Conservation (phyloP, 305 asterid genomes). For the Striga hermonthica region DNA sequence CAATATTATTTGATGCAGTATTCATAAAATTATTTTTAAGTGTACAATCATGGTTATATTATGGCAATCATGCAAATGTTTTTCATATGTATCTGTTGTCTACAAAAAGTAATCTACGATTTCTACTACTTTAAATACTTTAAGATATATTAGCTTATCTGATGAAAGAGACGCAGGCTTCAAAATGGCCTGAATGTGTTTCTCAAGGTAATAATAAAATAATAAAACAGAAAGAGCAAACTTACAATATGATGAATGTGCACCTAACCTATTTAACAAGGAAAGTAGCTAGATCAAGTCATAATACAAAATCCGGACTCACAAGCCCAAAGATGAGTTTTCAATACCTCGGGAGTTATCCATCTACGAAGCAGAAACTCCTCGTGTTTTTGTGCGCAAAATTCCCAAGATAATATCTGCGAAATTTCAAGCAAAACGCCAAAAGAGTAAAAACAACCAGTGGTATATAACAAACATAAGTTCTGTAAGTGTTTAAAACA, state of each 20-base stretch:
- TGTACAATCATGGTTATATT: too few relatives aligned
- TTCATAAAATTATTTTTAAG: too few relatives aligned
- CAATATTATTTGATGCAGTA: too few relatives aligned
- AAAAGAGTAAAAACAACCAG: neutral
- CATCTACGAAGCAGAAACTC: conserved; percentile 41
- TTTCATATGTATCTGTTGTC: neutral
- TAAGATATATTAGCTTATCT: too few relatives aligned
- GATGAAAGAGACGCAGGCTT: too few relatives aligned
- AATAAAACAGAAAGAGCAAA: neutral
- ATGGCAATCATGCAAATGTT: neutral
- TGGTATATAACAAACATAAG: neutral
- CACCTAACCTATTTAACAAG: neutral
- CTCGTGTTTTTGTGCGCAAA: conserved; percentile 53
- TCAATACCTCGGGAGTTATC: conserved; percentile 54
- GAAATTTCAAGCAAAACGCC: conserved; percentile 26
- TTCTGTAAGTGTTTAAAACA: neutral
- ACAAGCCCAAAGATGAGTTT: neutral
- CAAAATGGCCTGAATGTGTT: neutral
- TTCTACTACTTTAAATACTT: too few relatives aligned
- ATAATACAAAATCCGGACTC: neutral
- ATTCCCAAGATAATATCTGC: conserved; percentile 67
- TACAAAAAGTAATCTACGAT: neutral
- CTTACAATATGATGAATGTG: neutral
- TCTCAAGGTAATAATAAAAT: neutral
- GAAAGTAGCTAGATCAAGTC: neutral